phyloP scores from a whole-genome alignment of 305 asterid species.

The Vinca major region DNA sequence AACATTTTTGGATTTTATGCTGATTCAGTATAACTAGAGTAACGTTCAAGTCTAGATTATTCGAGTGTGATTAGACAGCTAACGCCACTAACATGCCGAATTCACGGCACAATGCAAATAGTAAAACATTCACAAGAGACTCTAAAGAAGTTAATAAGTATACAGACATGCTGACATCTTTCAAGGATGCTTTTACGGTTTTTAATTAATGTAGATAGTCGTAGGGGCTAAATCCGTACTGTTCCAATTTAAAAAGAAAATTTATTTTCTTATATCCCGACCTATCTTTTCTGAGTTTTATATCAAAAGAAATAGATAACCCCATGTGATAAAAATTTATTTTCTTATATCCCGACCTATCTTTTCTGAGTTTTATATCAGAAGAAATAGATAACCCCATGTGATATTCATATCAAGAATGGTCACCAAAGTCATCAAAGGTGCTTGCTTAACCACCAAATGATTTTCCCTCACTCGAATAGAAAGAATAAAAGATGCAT shows the following conservation, averaged over 20 bases:
- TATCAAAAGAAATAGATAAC: not conserved
- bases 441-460: not conserved
- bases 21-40: not conserved
- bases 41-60: not conserved
- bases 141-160: no score
- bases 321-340: not conserved
- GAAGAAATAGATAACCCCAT: not conserved
- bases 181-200: no score
- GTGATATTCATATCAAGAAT: not conserved
- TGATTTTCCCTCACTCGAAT: not conserved
- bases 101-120: not conserved
- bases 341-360: not conserved
- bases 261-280: not conserved
- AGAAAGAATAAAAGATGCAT: not conserved
- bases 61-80: not conserved
- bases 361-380: not conserved
- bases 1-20: no score
- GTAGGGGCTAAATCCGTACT: not conserved
- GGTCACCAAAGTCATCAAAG: not conserved
- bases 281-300: not conserved
- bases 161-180: no score
- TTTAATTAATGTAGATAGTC: no score
- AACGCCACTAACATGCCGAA: not conserved
- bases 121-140: not conserved
- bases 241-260: not conserved